Conservation (phyloP, 1,284 basidiomycete genomes). For the Naganishia albida region DNA sequence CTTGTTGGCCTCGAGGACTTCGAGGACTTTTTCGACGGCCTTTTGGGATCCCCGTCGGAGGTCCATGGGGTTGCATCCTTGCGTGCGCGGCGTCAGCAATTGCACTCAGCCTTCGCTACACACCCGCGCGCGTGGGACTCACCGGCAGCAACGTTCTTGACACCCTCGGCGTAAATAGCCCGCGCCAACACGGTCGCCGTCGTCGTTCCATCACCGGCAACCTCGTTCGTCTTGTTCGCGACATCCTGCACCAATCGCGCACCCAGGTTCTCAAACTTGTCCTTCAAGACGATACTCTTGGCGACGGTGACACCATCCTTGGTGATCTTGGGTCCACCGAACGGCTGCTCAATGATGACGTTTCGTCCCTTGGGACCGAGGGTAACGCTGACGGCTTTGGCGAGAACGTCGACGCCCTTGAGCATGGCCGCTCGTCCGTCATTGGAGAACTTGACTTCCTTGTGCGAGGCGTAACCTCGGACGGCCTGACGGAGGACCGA, state of each 20-base stretch:
- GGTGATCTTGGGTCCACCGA: constrained; percentile 96
- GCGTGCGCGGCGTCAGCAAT: not conserved
- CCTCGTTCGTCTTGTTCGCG: constrained; percentile 94
- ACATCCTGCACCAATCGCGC: constrained; percentile 97
- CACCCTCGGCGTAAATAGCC: constrained; percentile 97
- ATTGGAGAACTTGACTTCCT: constrained; percentile 97
- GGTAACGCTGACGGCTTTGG: constrained; percentile 92
- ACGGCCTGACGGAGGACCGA: constrained; percentile 53
- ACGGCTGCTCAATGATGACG: constrained; percentile 98
- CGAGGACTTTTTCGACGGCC: constrained; percentile 92
- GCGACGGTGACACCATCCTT: constrained; percentile 98
- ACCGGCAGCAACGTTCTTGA: constrained; percentile 96
- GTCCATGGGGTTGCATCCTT: constrained; percentile 99
- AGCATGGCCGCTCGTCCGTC: constrained; percentile 92
- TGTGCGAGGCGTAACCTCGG: constrained; percentile 74
- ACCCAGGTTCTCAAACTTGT: constrained; percentile 99
- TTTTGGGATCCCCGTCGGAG: constrained; percentile 94
- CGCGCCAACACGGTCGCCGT: constrained; percentile 96
- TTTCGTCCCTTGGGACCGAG: constrained; percentile 97
- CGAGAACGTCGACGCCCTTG: constrained; percentile 92
- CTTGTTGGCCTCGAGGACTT: constrained; percentile 85
- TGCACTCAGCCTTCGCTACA: too few relatives aligned
- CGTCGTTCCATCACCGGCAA: constrained; percentile 96
- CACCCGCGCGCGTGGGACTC: not conserved
- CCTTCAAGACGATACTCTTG: constrained; percentile 89